Evolutionary conservation across 2,329 filamentous ascomycete species (phyloP), one percentile per base, ranked within the genome.

Genomic region (Pestalotiopsis sp.): DNA sequence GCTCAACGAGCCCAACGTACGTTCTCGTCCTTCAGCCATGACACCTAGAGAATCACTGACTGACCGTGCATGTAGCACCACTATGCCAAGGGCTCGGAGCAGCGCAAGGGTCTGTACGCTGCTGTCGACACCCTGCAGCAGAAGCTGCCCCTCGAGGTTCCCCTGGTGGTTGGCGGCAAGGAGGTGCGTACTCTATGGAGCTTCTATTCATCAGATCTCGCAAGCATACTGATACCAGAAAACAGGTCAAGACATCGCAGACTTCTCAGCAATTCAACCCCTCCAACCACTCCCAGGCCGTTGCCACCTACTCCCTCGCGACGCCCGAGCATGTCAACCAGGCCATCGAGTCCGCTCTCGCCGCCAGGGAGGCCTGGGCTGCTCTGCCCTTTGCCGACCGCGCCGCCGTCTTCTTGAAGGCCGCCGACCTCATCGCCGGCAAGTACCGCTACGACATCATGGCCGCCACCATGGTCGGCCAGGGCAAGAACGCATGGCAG

Each of bases 401-500:
- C 67, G 95, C 95, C 13, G 93, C 95, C 68, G 88, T 99, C 78
- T 98, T 98, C 85, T 89, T 98, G 77, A 98, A 98, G 87, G 95
- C 96, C 3, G 95, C 95, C 41, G 95, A 98, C 79, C 86, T 99
- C 71, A 90, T 99, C 74, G 86, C 92, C 67, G 92, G 89, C 72
- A 98, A 98, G 84, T 98, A 99, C 83, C 90, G 96, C 78, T 98
- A 97, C 82, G 94, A 98, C 68, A 89, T 99, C 75, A 97, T 98
- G 93, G 95, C 96, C 7, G 90, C 94, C 59, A 98, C 96, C 14
- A 97, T 98, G 90, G 86, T 97, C 39, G 96, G 95, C 70, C 95
- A 99, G 83, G 95, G 96, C 76, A 98, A 98, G 89, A 98, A 98
- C 80, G 94, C 94, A 62, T 98, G 94, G 94, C 95, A 99, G 83